Evolutionary conservation across 1,284 basidiomycete species (phyloP), one percentile per base, ranked within the genome.

Genomic region (Microbotryum intermedium): DNA sequence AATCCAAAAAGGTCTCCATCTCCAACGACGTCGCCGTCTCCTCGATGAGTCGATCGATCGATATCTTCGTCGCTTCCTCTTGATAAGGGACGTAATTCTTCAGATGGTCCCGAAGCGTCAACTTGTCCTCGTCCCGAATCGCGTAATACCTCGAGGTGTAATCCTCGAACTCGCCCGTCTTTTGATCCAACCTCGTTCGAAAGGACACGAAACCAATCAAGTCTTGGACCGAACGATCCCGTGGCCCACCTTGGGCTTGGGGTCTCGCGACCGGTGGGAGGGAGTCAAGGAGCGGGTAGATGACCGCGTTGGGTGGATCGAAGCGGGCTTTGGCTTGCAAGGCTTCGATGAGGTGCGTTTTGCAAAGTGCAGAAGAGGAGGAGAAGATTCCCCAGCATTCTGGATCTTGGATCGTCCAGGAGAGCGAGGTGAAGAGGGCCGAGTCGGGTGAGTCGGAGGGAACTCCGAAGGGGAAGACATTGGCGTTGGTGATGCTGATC

Each of bases 91-190:
- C 34, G 16, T 39, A 39, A 39, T 39, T 39, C 34, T 18, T 39
- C 45, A 88, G 82, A 54, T 82, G 84, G 65, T 89, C 77, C 9
- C 83, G 77, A 5, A 90, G 77, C 0, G 88, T 91, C 56, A 82
- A 72, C 42, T 80, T 79, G 71, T 93, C 89, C 71, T 86, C 87
- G 44, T 93, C 90, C 21, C 86, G 79, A 44, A 92, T 66, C 16
- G 87, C 85, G 25, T 88, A 90, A 72, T 93, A 97, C 4, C 90
- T 83, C 1, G 90, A 88, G 0, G 89, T 88, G 72, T 87, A 94
- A 75, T 95, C 91, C 62, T 87, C 87, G 74, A 95, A 97, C n/a
- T 81, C 87, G 7, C 85, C 80, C 0, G 83, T 81, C 0, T 80
- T 75, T 1, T 29, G 44, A n/a, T 48, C 77, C 9, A 72, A 51